Evolutionary conservation across 768 basidiomycete genomes (phyloP).

Genomic region (Daedaleopsis sinensis): DNA sequence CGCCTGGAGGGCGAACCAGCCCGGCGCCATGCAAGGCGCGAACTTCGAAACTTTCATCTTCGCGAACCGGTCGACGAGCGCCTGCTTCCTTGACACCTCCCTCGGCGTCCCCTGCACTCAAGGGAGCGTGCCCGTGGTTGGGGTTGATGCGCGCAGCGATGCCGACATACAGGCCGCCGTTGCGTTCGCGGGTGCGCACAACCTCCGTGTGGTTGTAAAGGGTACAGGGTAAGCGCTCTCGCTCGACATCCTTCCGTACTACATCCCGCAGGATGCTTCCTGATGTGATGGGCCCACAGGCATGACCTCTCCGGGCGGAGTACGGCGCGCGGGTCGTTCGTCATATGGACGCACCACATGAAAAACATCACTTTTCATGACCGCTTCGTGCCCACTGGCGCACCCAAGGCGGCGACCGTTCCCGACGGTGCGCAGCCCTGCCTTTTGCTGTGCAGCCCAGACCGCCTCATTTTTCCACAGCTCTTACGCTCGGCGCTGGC

Average conservation of each 20-base stretch:
- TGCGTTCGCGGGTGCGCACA: constrained; percentile 26
- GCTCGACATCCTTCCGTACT: neutral
- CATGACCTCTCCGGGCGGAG: constrained; percentile 30
- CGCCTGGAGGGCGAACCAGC: constrained; percentile 43
- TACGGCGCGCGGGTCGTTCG: constrained; percentile 25
- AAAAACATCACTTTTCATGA: constrained; percentile 39
- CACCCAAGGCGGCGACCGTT: constrained; percentile 12
- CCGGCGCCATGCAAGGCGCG: constrained; percentile 42
- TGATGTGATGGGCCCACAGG: constrained; percentile 1
- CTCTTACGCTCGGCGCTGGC: constrained; percentile 39
- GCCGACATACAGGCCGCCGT: constrained; percentile 34
- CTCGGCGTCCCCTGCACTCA: constrained; percentile 45
- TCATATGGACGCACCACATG: constrained; percentile 46
- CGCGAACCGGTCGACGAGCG: constrained; percentile 50
- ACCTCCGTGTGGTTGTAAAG: constrained; percentile 33
- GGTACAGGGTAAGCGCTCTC: constrained; percentile 25
- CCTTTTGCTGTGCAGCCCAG: constrained; percentile 18
- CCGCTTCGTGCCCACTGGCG: constrained; percentile 38
- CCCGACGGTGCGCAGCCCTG: constrained; percentile 22
- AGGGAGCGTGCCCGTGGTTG: constrained; percentile 44
- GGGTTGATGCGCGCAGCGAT: constrained; percentile 28
- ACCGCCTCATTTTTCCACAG: constrained; percentile 13
- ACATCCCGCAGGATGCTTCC: neutral
- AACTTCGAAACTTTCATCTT: constrained; percentile 39
- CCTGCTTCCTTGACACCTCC: constrained; percentile 52